Evolutionary conservation across 2,329 filamentous ascomycete species (phyloP), one percentile per base, ranked within the genome.

Genomic region (Botrytis squamosa): DNA sequence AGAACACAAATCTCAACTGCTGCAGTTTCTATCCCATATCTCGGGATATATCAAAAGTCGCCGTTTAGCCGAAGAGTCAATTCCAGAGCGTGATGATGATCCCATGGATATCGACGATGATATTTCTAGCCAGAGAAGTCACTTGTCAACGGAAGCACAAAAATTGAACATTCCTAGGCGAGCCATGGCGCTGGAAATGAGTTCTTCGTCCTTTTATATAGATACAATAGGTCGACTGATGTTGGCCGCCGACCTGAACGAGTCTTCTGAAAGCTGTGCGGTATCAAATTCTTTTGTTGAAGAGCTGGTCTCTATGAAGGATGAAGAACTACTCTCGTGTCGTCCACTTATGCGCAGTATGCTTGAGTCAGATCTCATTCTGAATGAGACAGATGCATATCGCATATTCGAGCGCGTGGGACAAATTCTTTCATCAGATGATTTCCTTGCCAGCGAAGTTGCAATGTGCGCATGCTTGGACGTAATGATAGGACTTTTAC

Each of bases 371-470:
- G 87, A 90, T 76, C 81, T 90, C 1, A 80, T 85, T n/a, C 80
- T 88, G 20, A 82, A 83, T 18, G 81, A 84, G 0, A 84, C 86
- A 18, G 84, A 86, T 75, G 86, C 87, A 2, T 76, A 83, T 16
- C 81, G 77, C 4, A 81, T 91, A 2, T 81, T 91, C 36, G 82
- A 87, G 75, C 84, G 85, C 44, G 79, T 89, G 8, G 88, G 88
- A 1, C 80, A 79, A 0, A 83, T 90, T 10, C 85, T 91, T 36
- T 83, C 84, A 22, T 84, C 85, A 4, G 88, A 89, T 74, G 86
- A 89, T 42, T 91, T 91, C 78, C 89, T 91, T 73, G 89, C 90
- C 76, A 95, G 92, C 75, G 95, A 98, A 82, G 88, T 91, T 33
- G 89, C 92, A 6, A 84, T 94, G 67, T 87, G 87, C 63, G 84